Evolutionary conservation across 139 green algal genomes (phyloP).

Genomic region (Penium margaritaceum): DNA sequence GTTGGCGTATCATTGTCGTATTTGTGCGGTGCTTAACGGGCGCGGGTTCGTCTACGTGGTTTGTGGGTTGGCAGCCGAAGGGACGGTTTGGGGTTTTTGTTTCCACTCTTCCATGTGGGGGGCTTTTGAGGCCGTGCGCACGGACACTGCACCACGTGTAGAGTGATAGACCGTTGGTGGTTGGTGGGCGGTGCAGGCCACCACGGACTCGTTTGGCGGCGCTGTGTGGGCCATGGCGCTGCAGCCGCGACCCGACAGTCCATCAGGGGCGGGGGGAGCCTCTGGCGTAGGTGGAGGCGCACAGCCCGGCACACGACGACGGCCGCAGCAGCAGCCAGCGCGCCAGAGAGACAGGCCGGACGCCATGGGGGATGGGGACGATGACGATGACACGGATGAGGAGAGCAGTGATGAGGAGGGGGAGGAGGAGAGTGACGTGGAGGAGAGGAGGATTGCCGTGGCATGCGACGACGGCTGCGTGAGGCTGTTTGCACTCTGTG

Average conservation of each 20-base stretch:
- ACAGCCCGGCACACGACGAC: no score
- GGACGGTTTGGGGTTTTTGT: no score
- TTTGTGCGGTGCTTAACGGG: background rate
- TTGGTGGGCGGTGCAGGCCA: conserved; percentile 21
- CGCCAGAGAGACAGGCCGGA: background rate
- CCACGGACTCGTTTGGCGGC: conserved; percentile 69
- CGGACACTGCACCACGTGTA: no score
- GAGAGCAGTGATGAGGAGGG: conserved; percentile 16
- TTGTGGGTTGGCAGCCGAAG: no score
- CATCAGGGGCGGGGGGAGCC: background rate
- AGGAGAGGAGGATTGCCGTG: conserved; percentile 57
- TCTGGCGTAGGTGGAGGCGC: background rate
- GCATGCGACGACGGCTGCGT: conserved; percentile 84
- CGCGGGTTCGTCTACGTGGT: no score
- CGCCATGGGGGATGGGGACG: background rate
- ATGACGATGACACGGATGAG: conserved; percentile 19
- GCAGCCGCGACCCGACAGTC: conserved; percentile 43
- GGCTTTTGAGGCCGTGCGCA: background rate
- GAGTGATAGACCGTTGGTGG: no score
- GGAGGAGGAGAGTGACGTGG: conserved; percentile 11
- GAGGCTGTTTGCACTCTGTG: conserved; percentile 66
- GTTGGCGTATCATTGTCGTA: no score
- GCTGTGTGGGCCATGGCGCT: conserved; percentile 71
- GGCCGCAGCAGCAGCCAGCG: background rate
- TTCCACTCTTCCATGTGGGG: background rate